Evolutionary conservation across 2,329 filamentous ascomycete species (phyloP).

Genomic region (Nemania sp.): DNA sequence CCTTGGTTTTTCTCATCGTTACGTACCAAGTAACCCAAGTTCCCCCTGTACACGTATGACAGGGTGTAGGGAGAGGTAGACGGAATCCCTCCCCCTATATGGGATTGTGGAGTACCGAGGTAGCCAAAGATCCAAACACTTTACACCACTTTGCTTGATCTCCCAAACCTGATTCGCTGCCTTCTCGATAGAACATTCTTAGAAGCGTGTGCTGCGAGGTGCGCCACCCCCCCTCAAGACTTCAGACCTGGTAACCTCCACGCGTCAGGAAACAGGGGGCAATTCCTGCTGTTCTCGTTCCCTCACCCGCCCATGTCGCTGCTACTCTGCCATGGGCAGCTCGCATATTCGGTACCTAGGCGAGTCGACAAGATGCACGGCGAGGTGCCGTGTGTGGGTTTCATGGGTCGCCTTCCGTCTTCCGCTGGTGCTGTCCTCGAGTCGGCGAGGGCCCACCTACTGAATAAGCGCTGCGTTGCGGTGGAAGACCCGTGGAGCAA

Average conservation of each 20-base stretch:
- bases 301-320: neutral
- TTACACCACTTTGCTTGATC: neutral
- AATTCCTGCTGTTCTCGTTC: neutral
- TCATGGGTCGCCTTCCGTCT: constrained; percentile 10
- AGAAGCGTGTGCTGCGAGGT: neutral
- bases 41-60: no score
- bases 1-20: no score
- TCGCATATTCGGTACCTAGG: neutral
- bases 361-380: constrained; percentile 8
- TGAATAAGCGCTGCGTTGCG: neutral
- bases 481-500: neutral
- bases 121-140: neutral
- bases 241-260: neutral
- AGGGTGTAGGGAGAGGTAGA: no score
- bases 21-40: no score
- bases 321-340: neutral
- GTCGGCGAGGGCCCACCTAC: neutral
- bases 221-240: neutral
- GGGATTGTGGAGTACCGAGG: no score
- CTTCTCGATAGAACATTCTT: neutral
- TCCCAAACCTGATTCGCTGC: constrained; percentile 1
- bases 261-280: neutral
- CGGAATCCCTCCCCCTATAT: no score
- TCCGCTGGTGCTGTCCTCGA: constrained; percentile 12
- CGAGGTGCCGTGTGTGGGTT: neutral